Conservation (phyloP, 805 yeast species). For the Candida glaebosa region DNA sequence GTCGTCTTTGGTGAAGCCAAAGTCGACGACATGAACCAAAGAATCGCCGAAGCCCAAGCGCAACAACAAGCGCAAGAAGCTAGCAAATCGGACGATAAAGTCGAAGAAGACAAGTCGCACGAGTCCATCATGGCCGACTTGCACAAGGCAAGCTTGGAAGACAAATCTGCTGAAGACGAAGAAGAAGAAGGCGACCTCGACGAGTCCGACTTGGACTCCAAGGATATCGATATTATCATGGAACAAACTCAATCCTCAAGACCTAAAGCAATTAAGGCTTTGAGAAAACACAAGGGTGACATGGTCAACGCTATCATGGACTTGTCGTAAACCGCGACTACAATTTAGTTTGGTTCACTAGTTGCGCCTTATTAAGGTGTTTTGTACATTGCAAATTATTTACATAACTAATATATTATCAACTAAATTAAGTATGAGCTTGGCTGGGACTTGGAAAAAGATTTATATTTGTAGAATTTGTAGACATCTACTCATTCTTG, state of each 20-base stretch:
- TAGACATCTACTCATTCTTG: too few relatives aligned
- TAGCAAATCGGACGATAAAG: slow-evolving; percentile 41
- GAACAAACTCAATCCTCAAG: slow-evolving; percentile 90
- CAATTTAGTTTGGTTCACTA: too few relatives aligned
- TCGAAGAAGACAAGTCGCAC: slow-evolving; percentile 40
- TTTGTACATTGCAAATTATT: too few relatives aligned
- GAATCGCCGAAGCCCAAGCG: slow-evolving; percentile 80
- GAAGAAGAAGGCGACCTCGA: slow-evolving; percentile 67
- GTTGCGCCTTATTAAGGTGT: too few relatives aligned
- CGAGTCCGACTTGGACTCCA: slow-evolving; percentile 76
- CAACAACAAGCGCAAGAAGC: slow-evolving; percentile 58
- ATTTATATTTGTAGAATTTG: too few relatives aligned
- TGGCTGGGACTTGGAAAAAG: too few relatives aligned
- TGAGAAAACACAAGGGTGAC: slow-evolving; percentile 85
- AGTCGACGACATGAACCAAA: slow-evolving; percentile 88
- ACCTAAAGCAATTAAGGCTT: slow-evolving; percentile 87
- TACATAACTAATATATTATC: too few relatives aligned
- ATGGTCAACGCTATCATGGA: slow-evolving; percentile 96
- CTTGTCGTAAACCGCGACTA: slow-evolving; percentile 48
- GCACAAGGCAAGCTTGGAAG: slow-evolving; percentile 59
- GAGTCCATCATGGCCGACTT: slow-evolving; percentile 81
- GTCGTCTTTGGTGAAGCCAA: slow-evolving; percentile 98
- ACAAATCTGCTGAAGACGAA: slow-evolving; percentile 17
- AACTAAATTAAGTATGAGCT: too few relatives aligned
- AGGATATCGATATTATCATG: slow-evolving; percentile 80